Evolutionary conservation across 495 filamentous ascomycete species (phyloP).

Genomic region (Daldinia loculata): DNA sequence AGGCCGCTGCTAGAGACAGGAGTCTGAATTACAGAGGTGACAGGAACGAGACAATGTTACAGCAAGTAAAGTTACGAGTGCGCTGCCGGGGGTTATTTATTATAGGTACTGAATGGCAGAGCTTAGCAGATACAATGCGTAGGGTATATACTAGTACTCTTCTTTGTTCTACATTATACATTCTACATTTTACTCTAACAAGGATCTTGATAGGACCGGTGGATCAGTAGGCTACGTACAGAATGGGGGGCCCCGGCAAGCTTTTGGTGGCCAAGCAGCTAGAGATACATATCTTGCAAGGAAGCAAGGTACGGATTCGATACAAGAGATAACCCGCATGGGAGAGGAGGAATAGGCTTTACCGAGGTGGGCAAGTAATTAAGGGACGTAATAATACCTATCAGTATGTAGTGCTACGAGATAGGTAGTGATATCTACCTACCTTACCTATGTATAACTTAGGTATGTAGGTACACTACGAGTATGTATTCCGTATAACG

Average conservation of each 20-base stretch:
- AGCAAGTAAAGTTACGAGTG: constrained; percentile 23
- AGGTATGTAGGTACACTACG: neutral
- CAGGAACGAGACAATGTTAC: constrained; percentile 24
- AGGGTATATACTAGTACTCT: neutral
- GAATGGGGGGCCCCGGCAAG: neutral
- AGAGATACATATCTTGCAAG: neutral
- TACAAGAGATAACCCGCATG: neutral
- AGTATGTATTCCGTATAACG: neutral
- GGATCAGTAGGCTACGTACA: constrained; percentile 12
- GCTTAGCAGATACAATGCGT: neutral
- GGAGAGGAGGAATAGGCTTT: neutral
- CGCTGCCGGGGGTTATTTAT: constrained; percentile 34
- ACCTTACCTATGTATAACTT: neutral
- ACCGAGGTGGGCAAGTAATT: constrained; percentile 3
- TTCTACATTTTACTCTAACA: constrained; percentile 10
- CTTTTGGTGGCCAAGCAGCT: neutral
- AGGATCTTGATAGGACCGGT: constrained; percentile 32
- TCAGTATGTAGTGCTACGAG: neutral
- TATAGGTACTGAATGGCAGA: no score
- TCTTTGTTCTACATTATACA: neutral
- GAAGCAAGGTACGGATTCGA: neutral
- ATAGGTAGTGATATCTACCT: neutral
- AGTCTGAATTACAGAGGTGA: constrained; percentile 10
- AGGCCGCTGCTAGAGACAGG: constrained; percentile 10
- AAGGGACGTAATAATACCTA: neutral